These are phyloP conservation scores for Trichoderma orchidacearum DNA, from an alignment of 495 filamentous ascomycete genomes.

Conservation along the genomic window DNA sequence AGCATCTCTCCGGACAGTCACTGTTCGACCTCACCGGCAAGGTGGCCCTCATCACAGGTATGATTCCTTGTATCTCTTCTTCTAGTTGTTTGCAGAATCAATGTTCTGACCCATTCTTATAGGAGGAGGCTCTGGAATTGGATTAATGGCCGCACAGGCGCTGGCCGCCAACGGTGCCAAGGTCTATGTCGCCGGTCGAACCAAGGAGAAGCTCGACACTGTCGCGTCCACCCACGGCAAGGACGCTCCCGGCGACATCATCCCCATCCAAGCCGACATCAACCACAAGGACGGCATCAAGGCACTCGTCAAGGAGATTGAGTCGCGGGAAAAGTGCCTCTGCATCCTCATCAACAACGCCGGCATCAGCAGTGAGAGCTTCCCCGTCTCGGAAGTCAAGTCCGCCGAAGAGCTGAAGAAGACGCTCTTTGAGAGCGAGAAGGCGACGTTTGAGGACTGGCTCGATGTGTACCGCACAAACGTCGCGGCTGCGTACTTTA, in stretches of 20 bases:
- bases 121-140: slow-evolving; percentile 43
- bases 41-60: slow-evolving; percentile 25
- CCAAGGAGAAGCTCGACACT: slow-evolving; percentile 23
- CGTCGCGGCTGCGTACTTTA: slow-evolving; percentile 54
- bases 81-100: background rate
- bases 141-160: slow-evolving; percentile 71
- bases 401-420: slow-evolving; percentile 34
- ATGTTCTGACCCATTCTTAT: background rate
- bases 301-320: slow-evolving; percentile 47
- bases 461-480: slow-evolving; percentile 59
- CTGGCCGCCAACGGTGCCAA: slow-evolving; percentile 67
- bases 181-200: slow-evolving; percentile 77
- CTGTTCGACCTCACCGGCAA: slow-evolving; percentile 13
- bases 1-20: background rate
- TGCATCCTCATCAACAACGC: slow-evolving; percentile 74
- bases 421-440: slow-evolving; percentile 26
- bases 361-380: slow-evolving; percentile 23
- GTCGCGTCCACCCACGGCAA: slow-evolving; percentile 21
- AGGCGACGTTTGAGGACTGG: slow-evolving; percentile 49
- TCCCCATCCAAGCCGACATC: slow-evolving; percentile 25
- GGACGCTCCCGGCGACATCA: slow-evolving; percentile 14
- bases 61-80: background rate
- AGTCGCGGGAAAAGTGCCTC: slow-evolving; percentile 46
- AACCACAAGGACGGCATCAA: slow-evolving; percentile 34
- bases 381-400: slow-evolving; percentile 35